A percentile compares a stretch with the other conserved stretches of the same genome.
phyloP scores from a whole-genome alignment of 2,329 filamentous ascomycete genomes.

The Pezizomycotina sp. region DNA sequence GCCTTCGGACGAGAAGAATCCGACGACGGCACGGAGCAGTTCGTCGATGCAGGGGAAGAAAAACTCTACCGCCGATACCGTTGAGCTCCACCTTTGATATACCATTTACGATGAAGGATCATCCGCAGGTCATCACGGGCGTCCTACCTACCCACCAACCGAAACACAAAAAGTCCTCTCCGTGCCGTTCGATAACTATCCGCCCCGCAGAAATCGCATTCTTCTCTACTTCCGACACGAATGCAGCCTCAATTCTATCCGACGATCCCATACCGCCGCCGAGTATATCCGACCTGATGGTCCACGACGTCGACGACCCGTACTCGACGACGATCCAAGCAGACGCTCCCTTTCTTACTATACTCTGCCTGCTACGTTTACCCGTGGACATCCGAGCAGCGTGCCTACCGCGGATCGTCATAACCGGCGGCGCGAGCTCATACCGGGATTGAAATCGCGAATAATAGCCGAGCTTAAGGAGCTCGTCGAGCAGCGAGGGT shows the following conservation, averaged over 20 bases:
- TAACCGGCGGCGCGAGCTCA: conserved; percentile 66
- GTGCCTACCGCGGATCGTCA: conserved; percentile 78
- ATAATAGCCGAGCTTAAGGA: conserved; percentile 57
- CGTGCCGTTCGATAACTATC: conserved; percentile 48
- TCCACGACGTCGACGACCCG: conserved; percentile 11
- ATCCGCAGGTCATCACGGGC: too few species aligned
- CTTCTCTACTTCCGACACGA: conserved; percentile 38
- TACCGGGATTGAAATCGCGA: conserved; percentile 63
- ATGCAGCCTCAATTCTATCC: not conserved
- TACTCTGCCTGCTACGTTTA: conserved; percentile 59
- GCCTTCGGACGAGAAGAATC: not conserved
- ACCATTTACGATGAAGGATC: too few species aligned
- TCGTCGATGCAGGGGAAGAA: conserved; percentile 9
- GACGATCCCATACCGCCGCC: conserved; percentile 15
- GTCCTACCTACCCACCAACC: too few species aligned
- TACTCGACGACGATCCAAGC: conserved; percentile 54
- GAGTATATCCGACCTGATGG: conserved; percentile 35
- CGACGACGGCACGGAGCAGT: conserved; percentile 6
- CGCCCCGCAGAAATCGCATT: conserved; percentile 60
- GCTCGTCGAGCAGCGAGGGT: conserved; percentile 57
- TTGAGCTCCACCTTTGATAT: too few species aligned
- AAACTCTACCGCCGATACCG: conserved; percentile 13
- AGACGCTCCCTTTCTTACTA: conserved; percentile 57
- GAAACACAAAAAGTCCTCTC: conserved; percentile 26
- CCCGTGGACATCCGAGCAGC: conserved; percentile 66